phyloP scores from a whole-genome alignment of 2,329 filamentous ascomycete genomes.

The Epicoccum nigrum region DNA sequence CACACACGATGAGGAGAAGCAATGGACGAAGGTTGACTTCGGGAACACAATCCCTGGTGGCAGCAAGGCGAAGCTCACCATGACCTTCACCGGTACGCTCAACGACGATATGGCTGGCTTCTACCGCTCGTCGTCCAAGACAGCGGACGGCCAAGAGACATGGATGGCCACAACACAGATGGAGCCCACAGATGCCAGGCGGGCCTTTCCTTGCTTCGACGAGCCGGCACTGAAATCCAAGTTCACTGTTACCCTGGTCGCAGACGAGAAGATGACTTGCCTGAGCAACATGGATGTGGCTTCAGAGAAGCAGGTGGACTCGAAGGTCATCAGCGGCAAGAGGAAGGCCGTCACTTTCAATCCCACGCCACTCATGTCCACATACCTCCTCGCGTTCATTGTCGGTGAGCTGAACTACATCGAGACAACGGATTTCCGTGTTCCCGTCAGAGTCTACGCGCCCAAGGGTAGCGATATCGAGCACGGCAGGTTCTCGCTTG shows the following conservation, averaged over 20 bases:
- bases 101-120: conserved; percentile 98
- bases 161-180: conserved; percentile 93
- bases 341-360: conserved; percentile 92
- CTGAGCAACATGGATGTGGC: conserved; percentile 97
- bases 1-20: conserved; percentile 76
- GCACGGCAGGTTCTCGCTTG: conserved; percentile 86
- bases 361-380: conserved; percentile 92
- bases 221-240: conserved; percentile 92
- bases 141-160: conserved; percentile 75
- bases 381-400: conserved; percentile 92
- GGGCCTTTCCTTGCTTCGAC: conserved; percentile 95
- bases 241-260: conserved; percentile 88
- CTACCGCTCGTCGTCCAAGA: conserved; percentile 94
- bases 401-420: conserved; percentile 93
- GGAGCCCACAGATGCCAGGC: conserved; percentile 91
- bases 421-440: conserved; percentile 87
- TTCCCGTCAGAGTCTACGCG: conserved; percentile 92
- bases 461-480: conserved; percentile 89
- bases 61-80: conserved; percentile 76
- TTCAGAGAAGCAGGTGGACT: conserved; percentile 74
- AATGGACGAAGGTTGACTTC: conserved; percentile 83
- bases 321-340: conserved; percentile 64
- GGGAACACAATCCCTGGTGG: conserved; percentile 74
- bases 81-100: conserved; percentile 78
- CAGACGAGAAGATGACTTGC: conserved; percentile 88